phyloP scores from a whole-genome alignment of 805 yeast genomes.

The Lipomyces orientalis region DNA sequence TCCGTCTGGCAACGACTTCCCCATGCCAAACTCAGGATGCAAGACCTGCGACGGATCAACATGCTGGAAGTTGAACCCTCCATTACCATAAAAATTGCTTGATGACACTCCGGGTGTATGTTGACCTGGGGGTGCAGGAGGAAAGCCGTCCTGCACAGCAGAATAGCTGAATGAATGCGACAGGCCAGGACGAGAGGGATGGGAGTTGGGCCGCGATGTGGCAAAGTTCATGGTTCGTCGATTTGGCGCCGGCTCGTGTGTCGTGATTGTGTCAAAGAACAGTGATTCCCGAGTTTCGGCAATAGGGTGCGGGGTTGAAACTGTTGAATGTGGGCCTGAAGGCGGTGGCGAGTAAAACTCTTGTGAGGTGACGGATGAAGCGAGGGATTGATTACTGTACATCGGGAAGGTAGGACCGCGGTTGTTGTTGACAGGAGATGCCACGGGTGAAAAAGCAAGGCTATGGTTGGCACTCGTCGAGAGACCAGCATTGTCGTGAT shows the following conservation, averaged over 20 bases:
- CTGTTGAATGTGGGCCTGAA: conserved; percentile 37
- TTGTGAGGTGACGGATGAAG: conserved; percentile 36
- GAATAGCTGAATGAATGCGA: conserved; percentile 28
- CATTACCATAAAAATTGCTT: conserved; percentile 14
- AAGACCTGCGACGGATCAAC: conserved; percentile 35
- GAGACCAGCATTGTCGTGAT: conserved; percentile 49
- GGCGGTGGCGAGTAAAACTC: conserved; percentile 40
- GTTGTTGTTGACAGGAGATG: conserved; percentile 23
- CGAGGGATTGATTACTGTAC: conserved; percentile 31
- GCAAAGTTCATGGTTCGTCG: conserved; percentile 27
- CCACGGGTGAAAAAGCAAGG: conserved; percentile 38
- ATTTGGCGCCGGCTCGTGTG: conserved; percentile 35
- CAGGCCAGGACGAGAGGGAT: conserved; percentile 27
- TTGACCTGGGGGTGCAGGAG: conserved; percentile 31
- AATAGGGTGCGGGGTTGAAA: conserved; percentile 38
- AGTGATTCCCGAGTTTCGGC: conserved; percentile 38
- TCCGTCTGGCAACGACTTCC: conserved; percentile 13
- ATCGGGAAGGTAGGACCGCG: conserved; percentile 17
- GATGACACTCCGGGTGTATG: conserved; percentile 31
- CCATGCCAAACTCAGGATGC: conserved; percentile 18
- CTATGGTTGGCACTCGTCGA: conserved; percentile 22
- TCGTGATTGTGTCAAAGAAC: conserved; percentile 37
- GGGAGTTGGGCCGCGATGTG: conserved; percentile 7
- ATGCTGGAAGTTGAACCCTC: conserved; percentile 25
- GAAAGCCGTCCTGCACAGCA: conserved; percentile 31